Evolutionary conservation across 2,329 filamentous ascomycete species (phyloP).

Genomic region (Sclerotinia trifoliorum): DNA sequence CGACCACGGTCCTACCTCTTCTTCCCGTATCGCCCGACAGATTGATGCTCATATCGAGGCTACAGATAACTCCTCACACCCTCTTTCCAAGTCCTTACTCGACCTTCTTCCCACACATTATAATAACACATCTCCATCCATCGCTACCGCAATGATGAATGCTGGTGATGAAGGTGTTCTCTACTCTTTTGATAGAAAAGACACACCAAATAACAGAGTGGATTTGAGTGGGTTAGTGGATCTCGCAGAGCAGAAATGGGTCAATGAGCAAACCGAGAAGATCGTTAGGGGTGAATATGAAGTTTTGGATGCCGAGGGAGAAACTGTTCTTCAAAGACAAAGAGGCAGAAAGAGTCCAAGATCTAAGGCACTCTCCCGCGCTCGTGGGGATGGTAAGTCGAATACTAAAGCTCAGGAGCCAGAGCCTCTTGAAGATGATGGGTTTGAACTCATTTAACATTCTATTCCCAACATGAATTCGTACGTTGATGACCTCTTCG

Average conservation of each 20-base stretch:
- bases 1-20: slow-evolving; percentile 19
- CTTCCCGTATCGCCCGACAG: slow-evolving; percentile 30
- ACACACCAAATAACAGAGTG: slow-evolving; percentile 32
- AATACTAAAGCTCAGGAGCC: slow-evolving; percentile 19
- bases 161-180: slow-evolving; percentile 31
- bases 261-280: slow-evolving; percentile 38
- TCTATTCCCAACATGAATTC: background rate
- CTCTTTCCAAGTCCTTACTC: slow-evolving; percentile 37
- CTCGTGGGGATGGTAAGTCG: slow-evolving; percentile 1
- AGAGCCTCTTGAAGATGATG: slow-evolving; percentile 38
- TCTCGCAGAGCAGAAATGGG: slow-evolving; percentile 38
- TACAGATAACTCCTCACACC: slow-evolving; percentile 26
- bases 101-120: slow-evolving; percentile 36
- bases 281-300: slow-evolving; percentile 40
- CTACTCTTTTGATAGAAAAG: slow-evolving; percentile 38
- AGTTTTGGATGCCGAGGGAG: slow-evolving; percentile 39
- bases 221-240: slow-evolving; percentile 38
- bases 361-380: slow-evolving; percentile 27
- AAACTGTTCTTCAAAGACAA: slow-evolving; percentile 33
- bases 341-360: slow-evolving; percentile 38
- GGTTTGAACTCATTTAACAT: slow-evolving; percentile 39
- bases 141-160: slow-evolving; percentile 29
- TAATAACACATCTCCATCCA: slow-evolving; percentile 33
- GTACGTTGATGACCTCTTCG: background rate
- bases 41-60: slow-evolving; percentile 32